Evolutionary conservation across 345 rosid genomes (phyloP).

Genomic region (Sisymbrium irio): DNA sequence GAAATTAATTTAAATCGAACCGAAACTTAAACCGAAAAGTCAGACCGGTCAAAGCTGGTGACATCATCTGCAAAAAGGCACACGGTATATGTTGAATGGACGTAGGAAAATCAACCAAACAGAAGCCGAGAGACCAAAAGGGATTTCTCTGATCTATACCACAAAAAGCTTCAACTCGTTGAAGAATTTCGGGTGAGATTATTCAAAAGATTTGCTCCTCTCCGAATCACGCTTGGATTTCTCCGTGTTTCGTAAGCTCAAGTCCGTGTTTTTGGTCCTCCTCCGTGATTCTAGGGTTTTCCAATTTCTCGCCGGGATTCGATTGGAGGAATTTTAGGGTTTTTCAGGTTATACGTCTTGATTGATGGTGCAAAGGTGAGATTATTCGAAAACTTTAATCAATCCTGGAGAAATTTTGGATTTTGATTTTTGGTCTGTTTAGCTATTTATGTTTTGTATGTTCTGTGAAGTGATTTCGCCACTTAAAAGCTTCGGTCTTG

Average conservation of each 20-base stretch:
- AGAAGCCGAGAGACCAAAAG: background rate
- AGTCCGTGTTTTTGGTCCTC: background rate
- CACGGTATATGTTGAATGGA: background rate
- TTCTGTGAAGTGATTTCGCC: background rate
- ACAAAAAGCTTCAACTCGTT: constrained; percentile 26
- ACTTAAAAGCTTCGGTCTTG: background rate
- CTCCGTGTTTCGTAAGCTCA: background rate
- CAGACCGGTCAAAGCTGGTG: constrained; percentile 17
- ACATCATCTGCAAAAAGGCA: constrained; percentile 12
- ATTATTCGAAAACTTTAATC: background rate
- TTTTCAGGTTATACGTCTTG: background rate
- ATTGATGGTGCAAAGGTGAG: constrained; percentile 16
- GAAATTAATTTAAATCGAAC: background rate
- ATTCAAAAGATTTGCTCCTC: background rate
- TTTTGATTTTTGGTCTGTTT: too few relatives aligned
- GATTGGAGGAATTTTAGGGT: constrained; percentile 12
- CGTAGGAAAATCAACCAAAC: constrained; percentile 9
- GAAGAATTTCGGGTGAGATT: background rate
- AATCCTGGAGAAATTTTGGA: background rate
- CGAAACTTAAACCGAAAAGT: background rate
- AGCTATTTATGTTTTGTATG: background rate
- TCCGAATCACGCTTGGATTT: constrained; percentile 12
- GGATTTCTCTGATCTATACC: constrained; percentile 12
- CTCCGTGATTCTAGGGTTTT: constrained; percentile 33
- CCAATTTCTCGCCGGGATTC: constrained; percentile 21